phyloP scores from a whole-genome alignment of 2,329 filamentous ascomycete genomes.

The Fusarium papillatum region DNA sequence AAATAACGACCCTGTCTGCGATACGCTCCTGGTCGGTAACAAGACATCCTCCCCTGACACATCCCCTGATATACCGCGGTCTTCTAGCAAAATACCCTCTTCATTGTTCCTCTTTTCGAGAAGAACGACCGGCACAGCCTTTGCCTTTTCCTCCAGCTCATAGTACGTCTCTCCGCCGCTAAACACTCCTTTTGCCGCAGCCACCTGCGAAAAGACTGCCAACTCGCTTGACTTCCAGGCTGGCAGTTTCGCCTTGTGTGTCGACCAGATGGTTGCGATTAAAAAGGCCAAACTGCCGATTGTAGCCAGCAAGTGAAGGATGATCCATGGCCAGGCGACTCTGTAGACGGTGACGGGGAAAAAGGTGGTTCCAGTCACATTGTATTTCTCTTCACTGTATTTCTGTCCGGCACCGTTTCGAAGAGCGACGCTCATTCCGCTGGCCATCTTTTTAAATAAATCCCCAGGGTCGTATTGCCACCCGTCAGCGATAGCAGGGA shows the following conservation, averaged over 20 bases:
- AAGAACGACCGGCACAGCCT: neutral
- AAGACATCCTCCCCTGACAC: neutral
- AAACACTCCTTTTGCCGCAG: neutral
- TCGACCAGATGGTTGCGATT: neutral
- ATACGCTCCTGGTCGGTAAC: neutral
- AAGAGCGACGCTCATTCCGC: neutral
- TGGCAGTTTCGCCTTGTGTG: neutral
- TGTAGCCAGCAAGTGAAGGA: neutral
- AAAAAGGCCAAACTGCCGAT: neutral
- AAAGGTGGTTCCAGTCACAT: neutral
- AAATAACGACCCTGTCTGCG: neutral
- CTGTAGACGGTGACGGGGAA: neutral
- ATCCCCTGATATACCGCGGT: neutral
- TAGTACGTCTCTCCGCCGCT: neutral
- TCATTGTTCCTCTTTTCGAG: neutral
- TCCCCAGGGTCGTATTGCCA: neutral
- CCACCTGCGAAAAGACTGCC: neutral
- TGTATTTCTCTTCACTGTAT: neutral
- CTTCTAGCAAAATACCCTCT: neutral
- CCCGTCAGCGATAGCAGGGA: neutral
- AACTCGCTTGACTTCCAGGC: slow-evolving; percentile 7
- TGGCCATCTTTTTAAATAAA: neutral
- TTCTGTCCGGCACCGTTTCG: neutral
- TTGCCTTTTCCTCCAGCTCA: neutral
- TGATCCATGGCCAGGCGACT: neutral